phyloP scores from a whole-genome alignment of 768 basidiomycete genomes.

The Hericium rajendrae region DNA sequence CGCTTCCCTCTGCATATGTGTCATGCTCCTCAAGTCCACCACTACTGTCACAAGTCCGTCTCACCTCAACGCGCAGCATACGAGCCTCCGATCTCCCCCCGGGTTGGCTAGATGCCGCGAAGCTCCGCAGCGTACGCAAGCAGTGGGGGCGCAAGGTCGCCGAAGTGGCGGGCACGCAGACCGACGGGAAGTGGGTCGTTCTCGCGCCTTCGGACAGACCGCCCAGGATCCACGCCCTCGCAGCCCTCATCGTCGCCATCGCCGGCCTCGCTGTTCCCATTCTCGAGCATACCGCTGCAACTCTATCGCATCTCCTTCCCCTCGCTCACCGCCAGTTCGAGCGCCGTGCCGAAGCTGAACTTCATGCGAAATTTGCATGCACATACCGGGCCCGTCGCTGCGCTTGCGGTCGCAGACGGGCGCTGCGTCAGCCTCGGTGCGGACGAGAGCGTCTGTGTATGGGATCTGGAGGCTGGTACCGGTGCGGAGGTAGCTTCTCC shows the following conservation, averaged over 20 bases:
- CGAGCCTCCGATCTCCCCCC: conserved; percentile 63
- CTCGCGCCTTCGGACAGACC: conserved; percentile 45
- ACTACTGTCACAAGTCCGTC: conserved; percentile 34
- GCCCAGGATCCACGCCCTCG: conserved; percentile 15
- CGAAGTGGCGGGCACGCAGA: conserved; percentile 60
- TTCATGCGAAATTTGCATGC: conserved; percentile 69
- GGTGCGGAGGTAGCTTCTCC: conserved; percentile 25
- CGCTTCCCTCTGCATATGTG: neutral
- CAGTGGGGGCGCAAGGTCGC: conserved; percentile 74
- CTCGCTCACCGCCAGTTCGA: conserved; percentile 32
- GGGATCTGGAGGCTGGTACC: conserved; percentile 64
- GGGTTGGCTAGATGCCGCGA: conserved; percentile 62
- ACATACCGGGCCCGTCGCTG: conserved; percentile 53
- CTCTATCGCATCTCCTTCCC: conserved; percentile 68
- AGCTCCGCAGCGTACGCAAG: conserved; percentile 52
- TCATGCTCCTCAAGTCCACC: conserved; percentile 9
- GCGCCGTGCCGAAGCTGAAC: conserved; percentile 50
- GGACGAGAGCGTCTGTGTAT: conserved; percentile 75
- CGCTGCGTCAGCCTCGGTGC: conserved; percentile 67
- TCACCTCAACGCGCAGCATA: conserved; percentile 45
- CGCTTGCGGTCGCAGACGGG: conserved; percentile 70
- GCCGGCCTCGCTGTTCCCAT: neutral
- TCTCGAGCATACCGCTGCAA: conserved; percentile 42
- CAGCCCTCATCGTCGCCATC: conserved; percentile 17
- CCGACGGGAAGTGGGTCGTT: conserved; percentile 81